Base-by-base conservation (phyloP, 768 basidiomycete genomes). In the Tremella fuciformis region DNA sequence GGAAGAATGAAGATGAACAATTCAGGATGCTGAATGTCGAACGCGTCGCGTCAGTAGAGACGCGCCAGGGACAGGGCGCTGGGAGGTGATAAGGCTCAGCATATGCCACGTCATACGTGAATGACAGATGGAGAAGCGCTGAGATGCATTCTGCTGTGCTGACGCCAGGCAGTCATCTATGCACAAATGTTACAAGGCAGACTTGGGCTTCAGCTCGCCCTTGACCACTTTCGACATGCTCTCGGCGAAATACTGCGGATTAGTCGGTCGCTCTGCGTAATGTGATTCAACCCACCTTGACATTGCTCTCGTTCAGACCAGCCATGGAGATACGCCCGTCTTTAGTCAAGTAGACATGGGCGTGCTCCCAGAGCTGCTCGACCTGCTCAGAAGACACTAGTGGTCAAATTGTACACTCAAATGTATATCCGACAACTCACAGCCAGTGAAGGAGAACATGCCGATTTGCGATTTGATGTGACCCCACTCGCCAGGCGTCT, bases 381-480 rank as follows among this genome's bases (percentile, higher is more conserved):
- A 75, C 74, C 42, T 77, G 76, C 37, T 73, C 67, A 3, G 69
- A 59, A 0, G 60, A 64, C 54, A 71, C 65, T 66, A 18, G 6
- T 2, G n/a, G 25, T 63, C 56, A 63, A 55, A n/a, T n/a, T n/a
- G n/a, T n/a, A n/a, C n/a, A n/a, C n/a, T 26, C 24, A 18, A 13
- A 13, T 13, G 50, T 19, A 9, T 16, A 38, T 55, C 15, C 11
- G 16, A 53, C 29, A 34, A 11, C 56, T 62, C 63, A 56, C 74
- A 51, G 8, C 70, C 64, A 38, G 51, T 63, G 67, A 67, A 72
- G 15, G 63, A 57, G 65, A 71, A 68, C 57, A 73, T 62, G 39
- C 65, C 94, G 77, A 98, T 98, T 82, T 98, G 96, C 53, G 85
- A 84, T 68, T 87, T 80, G 71, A 99, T 94, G 78, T 98, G 94